Evolutionary conservation across 768 basidiomycete genomes (phyloP).

Genomic region (Suillus placidus): DNA sequence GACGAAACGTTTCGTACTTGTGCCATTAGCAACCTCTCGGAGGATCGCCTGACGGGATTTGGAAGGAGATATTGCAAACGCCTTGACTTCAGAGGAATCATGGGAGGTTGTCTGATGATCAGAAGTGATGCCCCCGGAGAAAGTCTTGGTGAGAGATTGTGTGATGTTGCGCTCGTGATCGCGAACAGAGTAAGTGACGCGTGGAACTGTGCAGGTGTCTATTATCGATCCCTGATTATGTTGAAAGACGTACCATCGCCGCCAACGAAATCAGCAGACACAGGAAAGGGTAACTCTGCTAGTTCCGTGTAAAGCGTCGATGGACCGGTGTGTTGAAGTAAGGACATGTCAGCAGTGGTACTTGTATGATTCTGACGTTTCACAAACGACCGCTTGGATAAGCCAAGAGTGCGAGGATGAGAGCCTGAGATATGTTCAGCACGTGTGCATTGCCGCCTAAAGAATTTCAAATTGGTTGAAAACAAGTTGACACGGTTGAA

Average conservation of each 20-base stretch:
- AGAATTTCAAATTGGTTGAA: not conserved
- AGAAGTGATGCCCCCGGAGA: constrained; percentile 21
- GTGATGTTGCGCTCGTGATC: constrained; percentile 57
- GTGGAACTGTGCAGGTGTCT: constrained; percentile 36
- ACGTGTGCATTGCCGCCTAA: not conserved
- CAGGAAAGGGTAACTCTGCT: constrained; percentile 1
- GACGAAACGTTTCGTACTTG: constrained; percentile 49
- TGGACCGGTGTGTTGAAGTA: not conserved
- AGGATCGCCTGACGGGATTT: constrained; percentile 48
- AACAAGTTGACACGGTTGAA: not conserved
- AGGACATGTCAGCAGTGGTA: not conserved
- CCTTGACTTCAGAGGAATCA: constrained; percentile 40
- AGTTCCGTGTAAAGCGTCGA: not conserved
- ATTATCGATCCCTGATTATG: constrained; percentile 26
- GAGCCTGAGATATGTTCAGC: not conserved
- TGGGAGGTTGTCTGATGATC: constrained; percentile 10
- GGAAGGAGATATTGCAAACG: constrained; percentile 46
- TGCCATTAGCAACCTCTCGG: constrained; percentile 33
- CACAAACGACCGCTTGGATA: not conserved
- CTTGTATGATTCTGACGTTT: not conserved
- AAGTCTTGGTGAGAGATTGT: constrained; percentile 44
- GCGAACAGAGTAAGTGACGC: constrained; percentile 47
- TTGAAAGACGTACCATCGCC: constrained; percentile 38
- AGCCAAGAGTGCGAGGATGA: not conserved
- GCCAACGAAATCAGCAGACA: not conserved